phyloP scores from a whole-genome alignment of 2,329 filamentous ascomycete species.

The Alternaria infectoria region DNA sequence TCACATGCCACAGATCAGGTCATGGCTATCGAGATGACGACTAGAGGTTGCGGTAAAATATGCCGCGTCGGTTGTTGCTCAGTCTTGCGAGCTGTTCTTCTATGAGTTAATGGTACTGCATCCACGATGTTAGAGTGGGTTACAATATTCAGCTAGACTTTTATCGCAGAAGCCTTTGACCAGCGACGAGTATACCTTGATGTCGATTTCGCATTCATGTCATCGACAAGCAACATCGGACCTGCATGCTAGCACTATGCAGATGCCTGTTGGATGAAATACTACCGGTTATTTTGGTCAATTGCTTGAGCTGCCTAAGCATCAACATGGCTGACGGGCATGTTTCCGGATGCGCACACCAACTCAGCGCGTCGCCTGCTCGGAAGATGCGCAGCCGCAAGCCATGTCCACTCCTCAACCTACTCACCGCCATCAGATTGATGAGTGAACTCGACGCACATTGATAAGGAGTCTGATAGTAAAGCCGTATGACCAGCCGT shows the following conservation, averaged over 20 bases:
- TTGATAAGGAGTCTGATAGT: constrained; percentile 9
- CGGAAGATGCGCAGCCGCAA: background rate
- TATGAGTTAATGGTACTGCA: background rate
- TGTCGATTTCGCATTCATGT: background rate
- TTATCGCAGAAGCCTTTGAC: background rate
- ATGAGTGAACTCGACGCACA: background rate
- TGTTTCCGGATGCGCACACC: background rate
- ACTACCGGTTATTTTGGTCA: constrained; percentile 12
- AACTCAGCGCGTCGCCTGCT: background rate
- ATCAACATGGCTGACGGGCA: background rate
- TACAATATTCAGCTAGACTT: background rate
- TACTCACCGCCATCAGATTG: background rate
- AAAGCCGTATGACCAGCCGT: background rate
- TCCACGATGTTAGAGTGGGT: background rate
- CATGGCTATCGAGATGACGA: background rate
- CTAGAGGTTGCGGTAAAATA: background rate
- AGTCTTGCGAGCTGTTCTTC: background rate
- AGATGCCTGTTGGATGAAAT: background rate
- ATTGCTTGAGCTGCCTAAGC: constrained; percentile 13
- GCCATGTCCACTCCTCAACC: background rate
- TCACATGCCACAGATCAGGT: constrained; percentile 4
- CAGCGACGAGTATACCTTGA: background rate
- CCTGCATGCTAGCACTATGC: background rate
- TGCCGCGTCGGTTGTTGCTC: background rate
- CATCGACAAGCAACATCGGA: background rate